A percentile compares a stretch with the other conserved stretches of the same genome.
These are phyloP conservation scores for Logfia minima DNA, from an alignment of 129 eudicot species.

Conservation along the genomic window DNA sequence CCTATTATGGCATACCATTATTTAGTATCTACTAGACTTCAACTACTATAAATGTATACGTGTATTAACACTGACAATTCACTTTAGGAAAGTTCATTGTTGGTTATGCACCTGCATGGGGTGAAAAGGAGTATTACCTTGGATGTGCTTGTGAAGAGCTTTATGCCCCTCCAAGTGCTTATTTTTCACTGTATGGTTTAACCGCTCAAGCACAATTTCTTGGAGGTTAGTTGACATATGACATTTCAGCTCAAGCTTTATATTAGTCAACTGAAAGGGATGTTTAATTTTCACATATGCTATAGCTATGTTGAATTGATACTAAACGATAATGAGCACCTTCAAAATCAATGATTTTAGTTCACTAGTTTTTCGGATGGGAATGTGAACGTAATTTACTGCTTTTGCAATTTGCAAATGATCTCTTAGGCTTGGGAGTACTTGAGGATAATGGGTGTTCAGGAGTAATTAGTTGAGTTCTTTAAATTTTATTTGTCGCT, in stretches of 20 bases:
- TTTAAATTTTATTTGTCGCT: not conserved
- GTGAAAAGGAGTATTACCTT: slow-evolving; percentile 80
- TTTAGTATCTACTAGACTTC: not conserved
- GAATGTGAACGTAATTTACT: not conserved
- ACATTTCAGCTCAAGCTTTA: slow-evolving; percentile 2
- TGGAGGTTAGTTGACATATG: slow-evolving; percentile 55
- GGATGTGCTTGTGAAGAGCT: slow-evolving; percentile 85
- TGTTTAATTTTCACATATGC: not conserved
- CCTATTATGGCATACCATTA: not conserved
- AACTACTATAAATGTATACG: not conserved
- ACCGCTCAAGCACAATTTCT: slow-evolving; percentile 75
- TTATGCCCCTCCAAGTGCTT: slow-evolving; percentile 90
- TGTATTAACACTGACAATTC: not conserved
- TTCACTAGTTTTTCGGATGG: not conserved
- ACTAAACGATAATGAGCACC: not conserved
- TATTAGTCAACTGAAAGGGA: not conserved
- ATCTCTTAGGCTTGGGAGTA: not conserved
- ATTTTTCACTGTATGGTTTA: slow-evolving; percentile 68
- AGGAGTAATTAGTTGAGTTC: not conserved
- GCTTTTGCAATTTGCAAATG: not conserved
- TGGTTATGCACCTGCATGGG: slow-evolving; percentile 70
- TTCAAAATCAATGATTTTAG: not conserved
- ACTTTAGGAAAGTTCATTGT: slow-evolving; percentile 70
- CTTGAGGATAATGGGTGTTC: not conserved
- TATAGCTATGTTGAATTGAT: not conserved